Evolutionary conservation across 176 grass and related monocot species (phyloP), one percentile per base, ranked within the genome.

Genomic region (Aegilops speltoides): DNA sequence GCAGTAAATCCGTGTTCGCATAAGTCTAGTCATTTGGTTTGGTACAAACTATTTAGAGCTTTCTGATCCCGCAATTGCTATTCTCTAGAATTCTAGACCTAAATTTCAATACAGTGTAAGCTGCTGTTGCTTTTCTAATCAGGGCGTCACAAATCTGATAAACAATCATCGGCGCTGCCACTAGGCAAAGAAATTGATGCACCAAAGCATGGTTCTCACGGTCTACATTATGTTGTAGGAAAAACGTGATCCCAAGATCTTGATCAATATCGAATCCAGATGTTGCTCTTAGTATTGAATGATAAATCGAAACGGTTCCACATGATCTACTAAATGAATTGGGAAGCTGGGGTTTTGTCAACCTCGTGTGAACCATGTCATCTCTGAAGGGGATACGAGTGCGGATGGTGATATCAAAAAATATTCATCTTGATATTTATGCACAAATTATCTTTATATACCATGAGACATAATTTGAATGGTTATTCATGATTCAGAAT

Each of bases 61-160:
- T 64, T 79, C 16, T 32, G 23, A 86, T 83, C 68, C 19, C 31
- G 7, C 1, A 10, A 64, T 79, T 73, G 8, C 25, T 32, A 24
- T 65, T 65, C 29, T 43, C 31, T 84, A 40, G 65, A 76, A 37
- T 20, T 74, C 7, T 80, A 40, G 73, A 76, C 66, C 24, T 71
- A 76, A 77, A 62, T 86, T 13, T 50, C 20, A 43, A 31, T 19
- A 63, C n/a, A 2, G 2, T 38, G 38, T 71, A 54, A 37, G 23
- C 33, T 83, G 15, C 56, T 45, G 4, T 28, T 32, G 5, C 8
- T 37, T 80, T 79, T 83, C 10, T 69, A 80, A 68, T 29, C 43
- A 60, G 24, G 48, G 68, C 12, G 0, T 22, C 6, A 61, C 33
- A 28, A 17, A 19, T 70, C 25, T 40, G 24, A 33, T 54, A 20